Percentiles rank a stretch among this genome's conserved stretches.
Evolutionary conservation across 2,329 filamentous ascomycete species (phyloP).

Genomic region (Neofusicoccum sp.): DNA sequence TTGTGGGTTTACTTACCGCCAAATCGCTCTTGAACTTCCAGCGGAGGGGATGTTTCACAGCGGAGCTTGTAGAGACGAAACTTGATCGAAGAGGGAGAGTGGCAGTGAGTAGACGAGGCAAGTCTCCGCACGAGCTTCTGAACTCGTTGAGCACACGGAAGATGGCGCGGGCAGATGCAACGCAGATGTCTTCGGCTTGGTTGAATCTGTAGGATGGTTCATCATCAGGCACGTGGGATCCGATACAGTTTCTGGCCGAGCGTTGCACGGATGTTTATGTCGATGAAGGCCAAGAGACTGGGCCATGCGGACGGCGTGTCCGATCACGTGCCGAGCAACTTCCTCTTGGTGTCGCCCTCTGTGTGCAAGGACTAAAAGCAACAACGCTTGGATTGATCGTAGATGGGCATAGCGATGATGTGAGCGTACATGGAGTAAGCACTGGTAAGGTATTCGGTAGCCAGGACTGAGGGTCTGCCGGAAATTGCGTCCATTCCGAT

Average conservation of each 20-base stretch:
- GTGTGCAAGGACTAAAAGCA: constrained; percentile 14
- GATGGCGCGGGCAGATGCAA: neutral
- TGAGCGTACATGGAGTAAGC: constrained; percentile 6
- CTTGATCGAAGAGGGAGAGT: neutral
- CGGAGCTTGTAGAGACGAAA: neutral
- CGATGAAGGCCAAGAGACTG: constrained; percentile 18
- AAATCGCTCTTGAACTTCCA: neutral
- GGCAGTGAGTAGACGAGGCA: neutral
- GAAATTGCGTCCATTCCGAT: constrained; percentile 5
- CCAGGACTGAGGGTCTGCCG: neutral
- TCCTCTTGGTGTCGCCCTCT: constrained; percentile 11
- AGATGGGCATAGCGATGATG: constrained; percentile 6
- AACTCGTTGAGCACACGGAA: neutral
- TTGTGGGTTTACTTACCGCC: neutral
- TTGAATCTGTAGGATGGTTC: neutral
- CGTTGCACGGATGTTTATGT: neutral
- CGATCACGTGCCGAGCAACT: constrained; percentile 9
- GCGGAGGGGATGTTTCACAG: neutral
- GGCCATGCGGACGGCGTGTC: constrained; percentile 12
- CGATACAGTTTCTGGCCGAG: neutral
- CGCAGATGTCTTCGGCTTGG: neutral
- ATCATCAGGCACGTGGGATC: neutral
- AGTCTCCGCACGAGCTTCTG: constrained; percentile 2
- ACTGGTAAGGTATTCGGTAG: neutral
- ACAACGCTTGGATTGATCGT: constrained; percentile 12